phyloP scores from a whole-genome alignment of 2,329 filamentous ascomycete species.

The Emergomyces pasteurianus region DNA sequence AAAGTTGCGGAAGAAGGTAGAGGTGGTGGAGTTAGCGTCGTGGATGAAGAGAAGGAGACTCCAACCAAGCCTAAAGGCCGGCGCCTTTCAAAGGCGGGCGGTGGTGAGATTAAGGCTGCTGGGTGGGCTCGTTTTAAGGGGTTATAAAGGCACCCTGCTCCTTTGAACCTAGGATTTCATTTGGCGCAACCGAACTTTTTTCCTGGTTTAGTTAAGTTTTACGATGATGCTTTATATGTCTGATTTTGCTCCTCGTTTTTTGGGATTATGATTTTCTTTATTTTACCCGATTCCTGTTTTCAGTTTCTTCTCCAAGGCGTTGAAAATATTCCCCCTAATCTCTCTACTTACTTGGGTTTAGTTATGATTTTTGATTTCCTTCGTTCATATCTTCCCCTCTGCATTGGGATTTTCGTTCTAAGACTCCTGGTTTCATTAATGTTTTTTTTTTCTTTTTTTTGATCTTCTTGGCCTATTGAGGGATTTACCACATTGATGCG shows the following conservation, averaged over 20 bases:
- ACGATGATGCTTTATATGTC: neutral
- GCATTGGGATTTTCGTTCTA: neutral
- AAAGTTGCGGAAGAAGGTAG: constrained; percentile 37
- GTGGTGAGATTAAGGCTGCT: constrained; percentile 24
- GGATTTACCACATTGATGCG: neutral
- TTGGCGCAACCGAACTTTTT: too few relatives aligned
- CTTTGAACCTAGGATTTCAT: neutral
- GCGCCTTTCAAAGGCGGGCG: constrained; percentile 4
- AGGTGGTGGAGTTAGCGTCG: constrained; percentile 13
- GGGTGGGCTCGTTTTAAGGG: constrained; percentile 38
- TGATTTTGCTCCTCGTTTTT: neutral
- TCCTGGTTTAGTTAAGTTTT: neutral
- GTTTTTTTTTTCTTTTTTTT: neutral
- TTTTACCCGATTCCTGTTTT: too few relatives aligned
- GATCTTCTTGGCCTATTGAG: neutral
- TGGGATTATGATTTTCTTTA: neutral
- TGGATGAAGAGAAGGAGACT: constrained; percentile 9
- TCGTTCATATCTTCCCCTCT: neutral
- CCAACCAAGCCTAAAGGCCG: constrained; percentile 9
- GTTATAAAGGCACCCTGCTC: constrained; percentile 21
- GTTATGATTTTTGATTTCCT: neutral
- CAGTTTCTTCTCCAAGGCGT: neutral
- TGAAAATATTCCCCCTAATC: neutral
- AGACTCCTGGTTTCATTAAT: neutral
- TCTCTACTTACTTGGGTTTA: neutral